Evolutionary conservation across 139 green algal genomes (phyloP).

Genomic region (Haematococcus lacustris): DNA sequence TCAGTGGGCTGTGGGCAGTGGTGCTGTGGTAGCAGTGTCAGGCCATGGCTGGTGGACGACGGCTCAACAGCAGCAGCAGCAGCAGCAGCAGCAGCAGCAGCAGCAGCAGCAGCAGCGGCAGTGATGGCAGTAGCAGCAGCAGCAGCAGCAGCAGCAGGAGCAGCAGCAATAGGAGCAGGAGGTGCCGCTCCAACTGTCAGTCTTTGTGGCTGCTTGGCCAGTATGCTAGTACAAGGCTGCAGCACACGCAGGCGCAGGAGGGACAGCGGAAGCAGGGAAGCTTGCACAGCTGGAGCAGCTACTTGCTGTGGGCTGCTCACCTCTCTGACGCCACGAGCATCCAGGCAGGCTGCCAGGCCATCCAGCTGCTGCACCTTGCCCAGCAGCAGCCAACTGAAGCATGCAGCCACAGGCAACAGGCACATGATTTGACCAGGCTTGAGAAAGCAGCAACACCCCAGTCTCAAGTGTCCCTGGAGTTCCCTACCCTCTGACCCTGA

Average conservation of each 20-base stretch:
- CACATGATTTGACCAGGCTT: neutral
- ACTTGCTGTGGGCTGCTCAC: neutral
- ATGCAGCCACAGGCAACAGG: neutral
- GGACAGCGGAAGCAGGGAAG: neutral
- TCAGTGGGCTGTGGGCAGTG: too few relatives aligned
- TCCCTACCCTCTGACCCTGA: neutral
- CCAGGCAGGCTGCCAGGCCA: conserved; percentile 22
- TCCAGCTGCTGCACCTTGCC: conserved; percentile 34
- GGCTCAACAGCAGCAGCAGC: too few relatives aligned
- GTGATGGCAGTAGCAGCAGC: neutral
- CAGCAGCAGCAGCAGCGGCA: too few relatives aligned
- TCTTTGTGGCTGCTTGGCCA: too few relatives aligned
- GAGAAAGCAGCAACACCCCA: too few relatives aligned
- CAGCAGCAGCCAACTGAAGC: conserved; percentile 33
- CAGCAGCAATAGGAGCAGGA: neutral
- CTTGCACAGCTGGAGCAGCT: neutral
- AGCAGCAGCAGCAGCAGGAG: neutral
- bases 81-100: neutral
- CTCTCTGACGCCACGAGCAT: conserved; percentile 4
- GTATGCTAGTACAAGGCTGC: neutral
- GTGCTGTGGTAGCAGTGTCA: too few relatives aligned
- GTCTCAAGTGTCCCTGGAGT: too few relatives aligned
- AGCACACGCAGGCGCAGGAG: neutral
- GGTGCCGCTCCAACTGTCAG: too few relatives aligned
- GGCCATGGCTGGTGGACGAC: too few relatives aligned